Base-by-base conservation (phyloP, 371 early-diverging fungal species). In the Blakeslea trispora region DNA sequence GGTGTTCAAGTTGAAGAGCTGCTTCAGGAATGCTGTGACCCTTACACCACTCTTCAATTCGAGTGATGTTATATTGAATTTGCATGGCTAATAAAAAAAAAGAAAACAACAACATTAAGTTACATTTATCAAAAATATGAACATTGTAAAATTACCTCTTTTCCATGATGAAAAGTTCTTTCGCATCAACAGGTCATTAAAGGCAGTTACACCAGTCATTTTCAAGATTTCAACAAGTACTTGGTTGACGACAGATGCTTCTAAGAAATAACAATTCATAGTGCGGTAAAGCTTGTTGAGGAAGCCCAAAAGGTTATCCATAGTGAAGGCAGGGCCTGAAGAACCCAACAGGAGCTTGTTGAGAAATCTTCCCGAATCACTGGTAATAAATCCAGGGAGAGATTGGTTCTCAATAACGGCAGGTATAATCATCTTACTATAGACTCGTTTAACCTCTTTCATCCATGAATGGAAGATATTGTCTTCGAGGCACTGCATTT, bases 11-110 rank as follows among this genome's bases (percentile, higher is more conserved):
- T 62, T 96, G 95, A 35, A 91, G 77, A 0, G 95, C 87, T 45
- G 91, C 90, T 69, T 98, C 96, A 10, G 89, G 77, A 31, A 96
- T 87, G 43, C 83, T 87, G 68, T 95, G 93, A 37, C 89, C 74
- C 83, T 91, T 91, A 84, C 95, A 96, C 98, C 98, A 98, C 67
- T 97, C 98, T 66, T 95, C 94, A 53, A 98, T 79, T 18, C 96
- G 86, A 6, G 93, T 91, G 32, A 96, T 87, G 64, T 98, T 98
- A 79, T 95, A 96, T 72, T 97, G 97, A 63, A 98, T 95, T 84
- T 98, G 97, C 90, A 97, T 96, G 13, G 74, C 78, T 77, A 45
- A 9, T 14, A 2, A n/a, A n/a, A n/a, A n/a, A n/a, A n/a, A n/a
- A n/a, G n/a, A n/a, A n/a, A n/a, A n/a, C n/a, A n/a, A n/a, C n/a